A percentile compares a stretch with the other conserved stretches of the same genome.
Evolutionary conservation across 345 rosid species (phyloP).

Genomic region (Camelina neglecta): DNA sequence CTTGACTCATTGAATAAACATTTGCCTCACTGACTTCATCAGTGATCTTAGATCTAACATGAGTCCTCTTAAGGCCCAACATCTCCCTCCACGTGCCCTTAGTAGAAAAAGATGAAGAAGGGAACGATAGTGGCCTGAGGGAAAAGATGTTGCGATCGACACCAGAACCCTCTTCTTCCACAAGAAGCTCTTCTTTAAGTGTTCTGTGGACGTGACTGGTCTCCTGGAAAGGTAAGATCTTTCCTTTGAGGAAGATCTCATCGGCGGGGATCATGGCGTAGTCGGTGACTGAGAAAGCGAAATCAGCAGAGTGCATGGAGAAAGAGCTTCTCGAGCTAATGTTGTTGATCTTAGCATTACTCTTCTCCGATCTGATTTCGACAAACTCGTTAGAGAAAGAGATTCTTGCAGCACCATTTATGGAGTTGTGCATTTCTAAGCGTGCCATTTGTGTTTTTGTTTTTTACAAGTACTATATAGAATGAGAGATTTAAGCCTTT

Average conservation of each 20-base stretch:
- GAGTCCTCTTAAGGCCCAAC: conserved; percentile 66
- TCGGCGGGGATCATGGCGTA: conserved; percentile 91
- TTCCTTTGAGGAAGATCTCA: conserved; percentile 88
- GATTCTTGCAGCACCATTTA: conserved; percentile 57
- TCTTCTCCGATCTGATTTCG: conserved; percentile 64
- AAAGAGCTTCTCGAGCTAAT: conserved; percentile 37
- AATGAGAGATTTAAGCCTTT: conserved; percentile 12
- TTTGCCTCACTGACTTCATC: conserved; percentile 47
- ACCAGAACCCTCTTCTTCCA: conserved; percentile 47
- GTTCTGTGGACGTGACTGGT: conserved; percentile 64
- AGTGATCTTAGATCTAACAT: conserved; percentile 60
- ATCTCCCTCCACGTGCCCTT: conserved; percentile 68
- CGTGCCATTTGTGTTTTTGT: conserved; percentile 55
- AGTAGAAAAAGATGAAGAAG: conserved; percentile 34
- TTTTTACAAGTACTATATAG: conserved; percentile 3
- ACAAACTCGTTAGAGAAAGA: conserved; percentile 84
- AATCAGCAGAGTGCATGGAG: conserved; percentile 64
- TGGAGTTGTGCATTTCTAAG: conserved; percentile 69
- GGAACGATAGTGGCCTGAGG: conserved; percentile 52
- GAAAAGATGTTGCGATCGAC: conserved; percentile 50
- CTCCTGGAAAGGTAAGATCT: conserved; percentile 75
- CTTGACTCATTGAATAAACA: background rate
- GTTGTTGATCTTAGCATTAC: conserved; percentile 49
- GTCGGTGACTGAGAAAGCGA: conserved; percentile 77
- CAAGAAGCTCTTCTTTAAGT: conserved; percentile 81